Conservation (phyloP, 108 stramenopile species). For the Schizochytrium sp. region DNA sequence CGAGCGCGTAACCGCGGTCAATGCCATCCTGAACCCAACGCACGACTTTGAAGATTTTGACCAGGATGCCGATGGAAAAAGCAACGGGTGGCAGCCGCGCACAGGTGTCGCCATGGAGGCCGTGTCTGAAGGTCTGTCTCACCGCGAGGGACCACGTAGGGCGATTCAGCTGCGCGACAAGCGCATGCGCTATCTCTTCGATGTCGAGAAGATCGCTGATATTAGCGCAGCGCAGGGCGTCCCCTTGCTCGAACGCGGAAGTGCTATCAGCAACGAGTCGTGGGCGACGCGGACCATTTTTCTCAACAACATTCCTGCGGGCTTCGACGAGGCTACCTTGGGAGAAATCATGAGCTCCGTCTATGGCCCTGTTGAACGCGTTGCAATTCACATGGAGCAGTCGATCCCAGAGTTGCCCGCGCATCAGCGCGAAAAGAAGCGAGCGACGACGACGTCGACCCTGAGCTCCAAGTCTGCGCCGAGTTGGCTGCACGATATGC, state of each 20-base stretch:
- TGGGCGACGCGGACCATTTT: not conserved
- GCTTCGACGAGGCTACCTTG: not conserved
- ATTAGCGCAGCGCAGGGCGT: not conserved
- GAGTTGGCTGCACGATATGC: not conserved
- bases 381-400: not conserved
- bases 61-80: not conserved
- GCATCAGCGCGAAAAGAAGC: not conserved
- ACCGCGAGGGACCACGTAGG: not conserved
- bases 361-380: not conserved
- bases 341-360: not conserved
- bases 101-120: not conserved
- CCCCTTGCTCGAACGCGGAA: not conserved
- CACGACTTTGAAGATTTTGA: not conserved
- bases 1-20: not conserved
- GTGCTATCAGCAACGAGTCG: not conserved
- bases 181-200: not conserved
- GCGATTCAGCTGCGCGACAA: not conserved
- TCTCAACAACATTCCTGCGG: not conserved
- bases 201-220: not conserved
- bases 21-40: not conserved
- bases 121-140: not conserved
- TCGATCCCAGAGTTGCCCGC: not conserved
- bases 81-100: not conserved
- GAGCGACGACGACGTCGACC: not conserved
- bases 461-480: not conserved